Evolutionary conservation across 2,329 filamentous ascomycete species (phyloP), one percentile per base, ranked within the genome.

Genomic region (Neoscytalidium dimidiatum): DNA sequence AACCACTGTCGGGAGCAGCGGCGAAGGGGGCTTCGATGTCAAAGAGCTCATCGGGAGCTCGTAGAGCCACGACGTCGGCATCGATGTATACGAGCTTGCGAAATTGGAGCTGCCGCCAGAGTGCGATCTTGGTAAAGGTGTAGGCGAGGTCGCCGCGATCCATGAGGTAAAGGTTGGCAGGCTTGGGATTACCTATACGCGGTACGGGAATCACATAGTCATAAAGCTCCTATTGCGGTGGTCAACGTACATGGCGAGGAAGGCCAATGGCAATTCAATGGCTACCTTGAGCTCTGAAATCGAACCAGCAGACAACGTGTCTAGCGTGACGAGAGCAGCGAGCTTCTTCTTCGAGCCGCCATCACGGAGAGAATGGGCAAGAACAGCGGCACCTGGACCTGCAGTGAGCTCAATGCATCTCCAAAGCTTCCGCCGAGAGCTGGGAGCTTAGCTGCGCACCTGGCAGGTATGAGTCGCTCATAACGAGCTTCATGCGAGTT

Each of bases 301-400:
- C 53, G 91, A 92, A 62, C 90, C 88, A 62, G 85, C 81, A 35
- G 91, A 91, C 57, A 99, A 84, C 19, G 86, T 88, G 72, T 97
- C 93, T 63, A 90, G 84, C 4, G 93, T 96, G 75, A 96, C 87
- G 71, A 98, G 83, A 71, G 91, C 90, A 66, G 90, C 93, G 71
- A 99, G 84, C 82, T 92, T 94, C 82, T 92, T 95, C 70, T 84
- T 88, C 41, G 94, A 92, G 65, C 92, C 92, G 72, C 88, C 90
- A 89, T 99, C 95, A 79, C 92, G 91, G 65, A 99, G 83, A 35
- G 95, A 98, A 82, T 98, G 94, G 67, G 93, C 94, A 68, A 99
- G 88, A 52, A 99, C 94, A 71, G 95, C 88, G 66, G 94, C 94
- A 77, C 95, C 94, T 96, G 70, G 41, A 28, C 57, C 17, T 23